Evolutionary conservation across 352 stramenopile genomes (phyloP).

Genomic region (Phytophthora sp.): DNA sequence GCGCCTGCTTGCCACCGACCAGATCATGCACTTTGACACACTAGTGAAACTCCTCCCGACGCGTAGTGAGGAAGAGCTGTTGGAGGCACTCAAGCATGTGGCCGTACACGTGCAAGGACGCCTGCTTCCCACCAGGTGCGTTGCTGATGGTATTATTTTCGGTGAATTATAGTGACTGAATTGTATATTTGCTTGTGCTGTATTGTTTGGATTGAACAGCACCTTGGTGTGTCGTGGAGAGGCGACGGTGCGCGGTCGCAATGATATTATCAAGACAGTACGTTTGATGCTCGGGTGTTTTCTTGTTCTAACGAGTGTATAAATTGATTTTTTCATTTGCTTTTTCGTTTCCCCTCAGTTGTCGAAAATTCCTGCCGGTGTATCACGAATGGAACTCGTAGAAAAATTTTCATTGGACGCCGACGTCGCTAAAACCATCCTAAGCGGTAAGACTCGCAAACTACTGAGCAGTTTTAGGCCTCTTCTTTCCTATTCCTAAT

Average conservation of each 20-base stretch:
- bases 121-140: constrained; percentile 51
- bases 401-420: constrained; percentile 49
- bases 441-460: constrained; percentile 41
- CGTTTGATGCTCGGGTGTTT: neutral
- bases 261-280: constrained; percentile 66
- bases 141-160: neutral
- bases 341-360: constrained; percentile 27
- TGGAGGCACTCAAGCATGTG: constrained; percentile 50
- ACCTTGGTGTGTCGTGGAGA: constrained; percentile 46
- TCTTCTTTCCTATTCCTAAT: constrained; percentile 6
- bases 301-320: neutral
- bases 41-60: constrained; percentile 47
- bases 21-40: constrained; percentile 63
- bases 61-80: constrained; percentile 43
- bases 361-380: constrained; percentile 38
- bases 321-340: constrained; percentile 10
- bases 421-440: constrained; percentile 51
- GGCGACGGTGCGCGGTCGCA: constrained; percentile 35
- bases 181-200: neutral
- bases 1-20: constrained; percentile 26
- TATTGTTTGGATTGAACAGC: constrained; percentile 16
- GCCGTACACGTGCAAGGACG: constrained; percentile 51
- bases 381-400: constrained; percentile 56
- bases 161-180: neutral
- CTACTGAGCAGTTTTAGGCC: neutral